Evolutionary conservation across 257 asterid genomes (phyloP).

Genomic region (Plantago major): DNA sequence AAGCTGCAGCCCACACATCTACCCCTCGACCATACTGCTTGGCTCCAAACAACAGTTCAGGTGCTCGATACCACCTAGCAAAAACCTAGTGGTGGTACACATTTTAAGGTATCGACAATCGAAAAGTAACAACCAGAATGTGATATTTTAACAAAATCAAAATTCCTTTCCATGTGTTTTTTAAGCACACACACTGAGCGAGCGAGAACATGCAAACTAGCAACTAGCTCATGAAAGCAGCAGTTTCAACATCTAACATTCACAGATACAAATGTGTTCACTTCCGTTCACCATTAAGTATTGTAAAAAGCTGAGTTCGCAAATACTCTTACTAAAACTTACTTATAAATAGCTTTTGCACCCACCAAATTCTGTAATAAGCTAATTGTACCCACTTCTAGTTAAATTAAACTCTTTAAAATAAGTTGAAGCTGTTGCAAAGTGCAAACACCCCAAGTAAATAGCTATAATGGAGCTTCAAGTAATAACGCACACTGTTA

Average conservation of each 20-base stretch:
- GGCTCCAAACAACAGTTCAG: conserved; percentile 95
- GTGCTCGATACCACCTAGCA: conserved; percentile 99
- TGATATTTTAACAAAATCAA: not conserved
- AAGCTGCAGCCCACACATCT: conserved; percentile 99
- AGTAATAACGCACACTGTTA: not conserved
- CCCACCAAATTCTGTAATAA: too few species aligned
- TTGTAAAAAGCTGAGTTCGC: too few species aligned
- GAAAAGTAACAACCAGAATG: not conserved
- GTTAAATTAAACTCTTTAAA: too few species aligned
- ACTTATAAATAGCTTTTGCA: too few species aligned
- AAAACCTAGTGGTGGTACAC: conserved; percentile 54
- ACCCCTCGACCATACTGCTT: conserved; percentile 99
- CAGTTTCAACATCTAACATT: not conserved
- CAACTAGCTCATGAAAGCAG: too few species aligned
- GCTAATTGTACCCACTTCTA: too few species aligned
- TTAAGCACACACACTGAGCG: not conserved
- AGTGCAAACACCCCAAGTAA: too few species aligned
- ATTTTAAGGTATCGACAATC: conserved; percentile 16
- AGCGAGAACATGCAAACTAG: conserved; percentile 12
- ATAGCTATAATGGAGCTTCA: not conserved
- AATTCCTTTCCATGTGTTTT: not conserved
- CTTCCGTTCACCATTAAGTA: too few species aligned
- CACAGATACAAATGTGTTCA: too few species aligned
- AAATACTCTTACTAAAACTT: too few species aligned
- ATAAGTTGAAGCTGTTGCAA: too few species aligned